Percentiles rank a stretch among this genome's conserved stretches.
Conservation (phyloP, 148 eudicot species). For the Heliosperma pusillum region DNA sequence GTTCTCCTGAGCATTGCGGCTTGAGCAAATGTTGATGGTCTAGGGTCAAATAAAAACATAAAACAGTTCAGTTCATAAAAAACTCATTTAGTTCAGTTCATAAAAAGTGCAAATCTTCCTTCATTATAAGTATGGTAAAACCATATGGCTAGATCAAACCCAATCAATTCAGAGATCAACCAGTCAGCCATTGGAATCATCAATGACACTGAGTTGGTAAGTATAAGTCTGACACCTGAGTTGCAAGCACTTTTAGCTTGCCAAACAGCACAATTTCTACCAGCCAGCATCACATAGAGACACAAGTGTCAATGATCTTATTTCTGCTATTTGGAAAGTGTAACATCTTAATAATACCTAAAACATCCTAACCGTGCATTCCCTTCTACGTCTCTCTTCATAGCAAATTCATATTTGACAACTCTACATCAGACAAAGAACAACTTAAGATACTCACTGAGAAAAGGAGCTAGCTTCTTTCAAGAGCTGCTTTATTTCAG, state of each 20-base stretch:
- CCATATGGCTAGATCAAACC: not conserved
- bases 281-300: not conserved
- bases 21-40: conserved; percentile 98
- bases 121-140: not conserved
- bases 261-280: not conserved
- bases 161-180: not conserved
- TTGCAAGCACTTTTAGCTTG: too few species aligned
- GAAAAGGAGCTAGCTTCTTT: conserved; percentile 74
- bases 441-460: conserved; percentile 50
- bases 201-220: not conserved
- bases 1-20: conserved; percentile 91
- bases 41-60: conserved; percentile 31
- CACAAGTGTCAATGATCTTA: not conserved
- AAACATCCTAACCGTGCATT: not conserved
- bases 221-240: too few species aligned
- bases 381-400: not conserved
- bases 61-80: not conserved
- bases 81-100: not conserved
- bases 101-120: not conserved
- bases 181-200: not conserved
- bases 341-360: not conserved
- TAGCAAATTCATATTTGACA: not conserved
- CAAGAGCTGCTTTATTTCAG: conserved; percentile 71
- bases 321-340: not conserved
- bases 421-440: not conserved